Conservation (phyloP, 768 basidiomycete genomes). For the Favolaschia claudopus region DNA sequence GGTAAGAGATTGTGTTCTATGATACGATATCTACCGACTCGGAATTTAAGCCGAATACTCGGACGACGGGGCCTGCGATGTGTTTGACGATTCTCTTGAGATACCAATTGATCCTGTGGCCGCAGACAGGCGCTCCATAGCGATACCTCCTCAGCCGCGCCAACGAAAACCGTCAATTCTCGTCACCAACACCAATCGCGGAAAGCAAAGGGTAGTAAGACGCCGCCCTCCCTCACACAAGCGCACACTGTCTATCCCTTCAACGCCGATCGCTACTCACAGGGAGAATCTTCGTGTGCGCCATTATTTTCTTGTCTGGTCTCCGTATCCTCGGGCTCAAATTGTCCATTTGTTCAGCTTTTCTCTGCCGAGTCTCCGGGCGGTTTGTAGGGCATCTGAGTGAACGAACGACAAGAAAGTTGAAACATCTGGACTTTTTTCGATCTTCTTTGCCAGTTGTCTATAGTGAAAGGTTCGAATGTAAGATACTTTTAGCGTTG, state of each 20-base stretch:
- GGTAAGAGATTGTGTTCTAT: not conserved
- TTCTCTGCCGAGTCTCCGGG: constrained; percentile 31
- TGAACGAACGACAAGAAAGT: not conserved
- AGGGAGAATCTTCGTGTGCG: constrained; percentile 30
- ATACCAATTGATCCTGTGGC: too few relatives aligned
- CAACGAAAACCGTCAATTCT: not conserved
- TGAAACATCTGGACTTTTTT: constrained; percentile 7
- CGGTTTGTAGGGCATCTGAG: constrained; percentile 14
- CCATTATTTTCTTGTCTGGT: not conserved
- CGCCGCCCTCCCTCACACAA: constrained; percentile 16
- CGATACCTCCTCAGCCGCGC: too few relatives aligned
- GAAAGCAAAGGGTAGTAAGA: constrained; percentile 2
- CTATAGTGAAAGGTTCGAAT: too few relatives aligned
- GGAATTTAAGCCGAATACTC: not conserved
- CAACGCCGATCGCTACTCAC: constrained; percentile 30
- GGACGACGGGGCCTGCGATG: not conserved
- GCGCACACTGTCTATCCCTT: constrained; percentile 33
- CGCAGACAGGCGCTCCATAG: too few relatives aligned
- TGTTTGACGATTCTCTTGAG: too few relatives aligned
- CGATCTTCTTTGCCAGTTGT: constrained; percentile 19
- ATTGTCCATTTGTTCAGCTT: not conserved
- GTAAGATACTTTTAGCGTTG: too few relatives aligned
- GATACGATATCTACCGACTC: not conserved
- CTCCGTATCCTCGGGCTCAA: not conserved
- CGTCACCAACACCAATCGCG: not conserved